Conservation (phyloP, 139 green algal species). For the Parachlorella kessleri region DNA sequence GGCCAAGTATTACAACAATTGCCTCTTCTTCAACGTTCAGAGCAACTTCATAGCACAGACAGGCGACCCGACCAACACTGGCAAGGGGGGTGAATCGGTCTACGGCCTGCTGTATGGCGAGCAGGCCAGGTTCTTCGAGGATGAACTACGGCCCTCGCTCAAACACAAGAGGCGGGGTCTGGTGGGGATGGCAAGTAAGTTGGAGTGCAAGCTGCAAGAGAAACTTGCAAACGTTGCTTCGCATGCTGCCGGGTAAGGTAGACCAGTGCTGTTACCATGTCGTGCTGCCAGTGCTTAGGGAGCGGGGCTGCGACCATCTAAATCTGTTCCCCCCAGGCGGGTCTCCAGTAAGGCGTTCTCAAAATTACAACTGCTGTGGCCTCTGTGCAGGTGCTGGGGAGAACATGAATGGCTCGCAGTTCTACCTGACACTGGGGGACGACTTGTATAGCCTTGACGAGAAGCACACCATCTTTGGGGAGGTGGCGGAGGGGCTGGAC, state of each 20-base stretch:
- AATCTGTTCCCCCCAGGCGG: background rate
- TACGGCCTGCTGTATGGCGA: conserved; percentile 62
- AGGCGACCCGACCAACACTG: conserved; percentile 88
- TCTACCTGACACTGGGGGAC: conserved; percentile 87
- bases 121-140: conserved; percentile 90
- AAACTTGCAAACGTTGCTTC: no score
- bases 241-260: no score
- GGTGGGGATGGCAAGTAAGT: conserved; percentile 89
- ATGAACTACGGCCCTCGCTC: conserved; percentile 88
- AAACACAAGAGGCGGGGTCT: conserved; percentile 81
- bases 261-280: background rate
- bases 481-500: conserved; percentile 90
- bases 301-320: background rate
- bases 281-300: background rate
- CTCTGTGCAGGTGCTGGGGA: conserved; percentile 42
- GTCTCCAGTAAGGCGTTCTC: background rate
- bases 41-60: conserved; percentile 88
- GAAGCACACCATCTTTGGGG: conserved; percentile 94
- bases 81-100: conserved; percentile 87
- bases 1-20: conserved; percentile 96
- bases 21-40: conserved; percentile 90
- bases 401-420: conserved; percentile 87
- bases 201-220: no score
- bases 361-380: background rate
- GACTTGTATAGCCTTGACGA: conserved; percentile 87